Conservation (phyloP, 2,329 filamentous ascomycete genomes). For the Aspergillus terreus region DNA sequence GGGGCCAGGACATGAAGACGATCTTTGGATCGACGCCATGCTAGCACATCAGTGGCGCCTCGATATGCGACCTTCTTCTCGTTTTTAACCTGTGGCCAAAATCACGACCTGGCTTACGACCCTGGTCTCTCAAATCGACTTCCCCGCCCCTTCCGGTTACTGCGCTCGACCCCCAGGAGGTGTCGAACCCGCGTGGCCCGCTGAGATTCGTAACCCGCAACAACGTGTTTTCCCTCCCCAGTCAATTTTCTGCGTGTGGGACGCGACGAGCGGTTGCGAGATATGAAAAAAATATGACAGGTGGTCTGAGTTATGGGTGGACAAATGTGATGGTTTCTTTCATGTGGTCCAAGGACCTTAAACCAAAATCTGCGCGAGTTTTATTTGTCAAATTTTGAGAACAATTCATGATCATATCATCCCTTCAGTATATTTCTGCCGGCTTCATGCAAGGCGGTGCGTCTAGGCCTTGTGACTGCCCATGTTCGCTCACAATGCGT, state of each 20-base stretch:
- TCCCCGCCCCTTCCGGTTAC: conserved; percentile 15
- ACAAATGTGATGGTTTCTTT: conserved; percentile 17
- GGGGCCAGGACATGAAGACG: conserved; percentile 13
- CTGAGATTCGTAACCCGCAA: conserved; percentile 8
- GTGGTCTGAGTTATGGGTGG: conserved; percentile 25
- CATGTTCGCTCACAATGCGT: too few relatives aligned
- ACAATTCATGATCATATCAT: conserved; percentile 1
- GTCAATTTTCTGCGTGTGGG: conserved; percentile 9
- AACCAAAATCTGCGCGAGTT: conserved; percentile 3
- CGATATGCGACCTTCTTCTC: conserved; percentile 22
- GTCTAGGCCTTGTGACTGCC: too few relatives aligned
- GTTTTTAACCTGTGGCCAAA: conserved; percentile 19
- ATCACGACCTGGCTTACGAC: conserved; percentile 17
- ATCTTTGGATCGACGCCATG: conserved; percentile 10
- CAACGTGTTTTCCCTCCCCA: conserved; percentile 5
- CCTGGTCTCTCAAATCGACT: conserved; percentile 19
- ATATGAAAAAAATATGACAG: conserved; percentile 13
- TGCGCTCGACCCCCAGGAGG: conserved; percentile 13
- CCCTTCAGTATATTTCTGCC: too few relatives aligned
- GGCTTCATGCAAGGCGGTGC: too few relatives aligned
- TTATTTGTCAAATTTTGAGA: conserved; percentile 6
- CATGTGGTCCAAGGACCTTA: conserved; percentile 18
- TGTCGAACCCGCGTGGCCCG: conserved; percentile 5
- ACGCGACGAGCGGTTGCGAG: conserved; percentile 11
- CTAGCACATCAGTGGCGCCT: conserved; percentile 21